Conservation (phyloP, 768 basidiomycete genomes). For the Podaxis sp. region DNA sequence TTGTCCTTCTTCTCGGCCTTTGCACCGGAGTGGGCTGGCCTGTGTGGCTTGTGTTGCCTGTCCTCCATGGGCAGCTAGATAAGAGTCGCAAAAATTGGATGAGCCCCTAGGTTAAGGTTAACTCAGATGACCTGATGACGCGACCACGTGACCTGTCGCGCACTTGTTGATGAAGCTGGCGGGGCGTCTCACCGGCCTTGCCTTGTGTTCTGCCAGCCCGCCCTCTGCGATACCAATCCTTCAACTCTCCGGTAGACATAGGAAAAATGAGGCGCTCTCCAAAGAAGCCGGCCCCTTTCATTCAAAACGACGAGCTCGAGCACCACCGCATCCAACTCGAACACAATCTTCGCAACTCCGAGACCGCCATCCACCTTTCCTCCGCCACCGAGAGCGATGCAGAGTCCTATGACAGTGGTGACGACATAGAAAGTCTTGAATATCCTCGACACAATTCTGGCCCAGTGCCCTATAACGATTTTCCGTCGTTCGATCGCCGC, state of each 20-base stretch:
- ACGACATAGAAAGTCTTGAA: constrained; percentile 56
- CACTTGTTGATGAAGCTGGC: constrained; percentile 20
- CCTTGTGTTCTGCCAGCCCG: constrained; percentile 16
- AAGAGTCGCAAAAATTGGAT: constrained; percentile 8
- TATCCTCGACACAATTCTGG: constrained; percentile 68
- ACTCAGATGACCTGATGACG: constrained; percentile 11
- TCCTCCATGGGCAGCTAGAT: constrained; percentile 53
- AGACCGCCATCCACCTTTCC: constrained; percentile 70
- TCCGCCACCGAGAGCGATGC: constrained; percentile 40
- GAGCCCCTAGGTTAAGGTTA: constrained; percentile 1
- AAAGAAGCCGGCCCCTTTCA: constrained; percentile 33
- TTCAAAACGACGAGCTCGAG: constrained; percentile 73
- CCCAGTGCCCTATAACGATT: constrained; percentile 54
- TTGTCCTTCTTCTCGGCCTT: constrained; percentile 81
- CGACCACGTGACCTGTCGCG: constrained; percentile 30
- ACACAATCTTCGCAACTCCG: constrained; percentile 70
- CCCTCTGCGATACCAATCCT: constrained; percentile 25
- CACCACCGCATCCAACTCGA: constrained; percentile 76
- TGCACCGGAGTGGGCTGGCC: constrained; percentile 65
- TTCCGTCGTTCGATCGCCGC: constrained; percentile 58
- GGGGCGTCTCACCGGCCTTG: constrained; percentile 1
- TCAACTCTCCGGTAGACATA: constrained; percentile 12
- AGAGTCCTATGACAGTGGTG: constrained; percentile 13
- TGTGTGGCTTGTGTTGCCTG: constrained; percentile 80
- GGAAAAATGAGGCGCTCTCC: constrained; percentile 26